phyloP scores from a whole-genome alignment of 2,329 filamentous ascomycete genomes.

The Parascedosporium putredinis region DNA sequence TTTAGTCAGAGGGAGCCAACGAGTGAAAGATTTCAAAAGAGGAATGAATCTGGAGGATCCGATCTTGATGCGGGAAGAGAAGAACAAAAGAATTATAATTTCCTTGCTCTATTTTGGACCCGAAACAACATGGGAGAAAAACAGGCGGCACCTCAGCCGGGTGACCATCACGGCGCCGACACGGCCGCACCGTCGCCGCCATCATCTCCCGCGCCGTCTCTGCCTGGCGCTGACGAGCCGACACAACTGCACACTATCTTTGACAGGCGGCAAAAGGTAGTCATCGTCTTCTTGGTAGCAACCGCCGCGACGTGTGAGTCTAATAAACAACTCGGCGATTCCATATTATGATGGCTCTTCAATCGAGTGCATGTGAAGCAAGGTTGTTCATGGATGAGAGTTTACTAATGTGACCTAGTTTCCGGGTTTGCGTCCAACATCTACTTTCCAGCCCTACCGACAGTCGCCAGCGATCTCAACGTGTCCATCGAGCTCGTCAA shows the following conservation, averaged over 20 bases:
- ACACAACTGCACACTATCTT: conserved; percentile 37
- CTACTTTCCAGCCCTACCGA: conserved; percentile 22
- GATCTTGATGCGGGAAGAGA: no score
- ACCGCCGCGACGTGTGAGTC: conserved; percentile 38
- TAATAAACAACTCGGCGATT: no score
- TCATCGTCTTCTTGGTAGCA: conserved; percentile 36
- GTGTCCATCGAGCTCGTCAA: conserved; percentile 21
- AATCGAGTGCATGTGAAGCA: background rate
- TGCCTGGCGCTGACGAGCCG: conserved; percentile 4
- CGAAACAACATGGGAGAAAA: no score
- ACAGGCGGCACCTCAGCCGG: no score
- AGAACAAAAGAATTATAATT: no score
- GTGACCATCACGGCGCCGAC: background rate
- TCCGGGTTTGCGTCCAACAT: conserved; percentile 19
- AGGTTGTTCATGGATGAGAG: background rate
- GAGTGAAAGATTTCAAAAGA: no score
- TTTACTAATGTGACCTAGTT: background rate
- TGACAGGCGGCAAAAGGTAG: conserved; percentile 33
- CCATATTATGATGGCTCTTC: no score
- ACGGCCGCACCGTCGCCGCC: background rate
- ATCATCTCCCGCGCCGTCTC: conserved; percentile 1
- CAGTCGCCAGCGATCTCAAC: conserved; percentile 18
- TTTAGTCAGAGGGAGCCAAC: no score
- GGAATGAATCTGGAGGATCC: no score
- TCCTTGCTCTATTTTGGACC: no score